Evolutionary conservation across 1,139 yeast species (phyloP).

Genomic region (Candida labiduridarum): DNA sequence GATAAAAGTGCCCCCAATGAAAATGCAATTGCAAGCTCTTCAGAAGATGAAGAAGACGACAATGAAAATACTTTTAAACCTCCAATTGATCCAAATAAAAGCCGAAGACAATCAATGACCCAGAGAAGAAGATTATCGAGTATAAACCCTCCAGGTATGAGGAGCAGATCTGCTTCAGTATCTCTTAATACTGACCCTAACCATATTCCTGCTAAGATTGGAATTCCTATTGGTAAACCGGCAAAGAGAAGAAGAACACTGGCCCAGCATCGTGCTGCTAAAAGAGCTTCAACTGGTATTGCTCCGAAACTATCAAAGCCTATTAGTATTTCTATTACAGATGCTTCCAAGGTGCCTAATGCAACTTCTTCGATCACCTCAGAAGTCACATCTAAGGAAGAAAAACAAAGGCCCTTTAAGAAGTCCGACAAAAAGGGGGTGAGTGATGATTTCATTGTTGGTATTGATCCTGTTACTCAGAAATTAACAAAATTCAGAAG

Average conservation of each 20-base stretch:
- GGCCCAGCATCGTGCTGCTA: constrained; percentile 15
- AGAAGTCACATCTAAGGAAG: constrained; percentile 4
- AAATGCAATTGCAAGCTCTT: constrained; percentile 12
- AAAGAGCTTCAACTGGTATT: constrained; percentile 9
- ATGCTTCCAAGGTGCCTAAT: not conserved
- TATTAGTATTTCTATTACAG: not conserved
- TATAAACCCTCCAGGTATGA: constrained; percentile 28
- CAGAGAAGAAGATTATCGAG: constrained; percentile 44
- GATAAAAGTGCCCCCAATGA: constrained; percentile 19
- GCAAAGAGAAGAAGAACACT: constrained; percentile 34
- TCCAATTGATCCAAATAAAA: constrained; percentile 19
- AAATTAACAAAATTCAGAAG: constrained; percentile 26
- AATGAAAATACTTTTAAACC: constrained; percentile 34
- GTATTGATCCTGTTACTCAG: constrained; percentile 36
- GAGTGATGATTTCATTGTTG: constrained; percentile 27
- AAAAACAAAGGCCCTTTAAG: constrained; percentile 1
- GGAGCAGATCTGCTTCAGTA: constrained; percentile 36
- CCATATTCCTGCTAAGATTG: constrained; percentile 37
- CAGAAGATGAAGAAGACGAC: constrained; percentile 17
- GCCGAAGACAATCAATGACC: constrained; percentile 30
- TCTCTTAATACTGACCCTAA: constrained; percentile 15
- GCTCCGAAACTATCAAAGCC: constrained; percentile 5
- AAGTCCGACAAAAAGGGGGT: constrained; percentile 8
- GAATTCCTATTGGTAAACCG: constrained; percentile 36
- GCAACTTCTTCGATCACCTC: constrained; percentile 1